A percentile compares a stretch with the other conserved stretches of the same genome.
These are phyloP conservation scores for Exophiala oligosperma DNA, from an alignment of 2,329 filamentous ascomycete species.

Conservation along the genomic window DNA sequence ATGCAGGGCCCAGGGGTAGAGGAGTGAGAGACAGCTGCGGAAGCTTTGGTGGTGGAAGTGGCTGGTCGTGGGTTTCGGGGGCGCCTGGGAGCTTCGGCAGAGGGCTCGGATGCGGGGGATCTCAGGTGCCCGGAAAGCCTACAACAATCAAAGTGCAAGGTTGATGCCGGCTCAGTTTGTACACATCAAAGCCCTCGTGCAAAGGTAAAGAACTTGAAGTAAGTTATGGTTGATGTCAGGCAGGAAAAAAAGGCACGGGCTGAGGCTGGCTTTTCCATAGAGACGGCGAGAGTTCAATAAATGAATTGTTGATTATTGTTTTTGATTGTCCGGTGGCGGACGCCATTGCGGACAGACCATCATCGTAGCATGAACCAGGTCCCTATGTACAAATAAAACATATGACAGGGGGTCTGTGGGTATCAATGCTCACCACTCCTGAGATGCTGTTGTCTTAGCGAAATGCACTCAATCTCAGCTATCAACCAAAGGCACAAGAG, in stretches of 20 bases:
- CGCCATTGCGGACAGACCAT: background rate
- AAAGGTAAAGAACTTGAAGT: background rate
- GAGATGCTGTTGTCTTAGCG: background rate
- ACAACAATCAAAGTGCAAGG: background rate
- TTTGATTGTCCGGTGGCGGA: background rate
- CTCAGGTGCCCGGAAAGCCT: background rate
- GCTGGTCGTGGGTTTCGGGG: no score
- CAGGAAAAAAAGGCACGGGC: no score
- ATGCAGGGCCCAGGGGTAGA: background rate
- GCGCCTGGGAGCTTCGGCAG: no score
- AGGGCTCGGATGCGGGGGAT: no score
- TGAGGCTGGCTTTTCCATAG: background rate
- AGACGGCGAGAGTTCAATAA: background rate
- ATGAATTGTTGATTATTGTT: background rate
- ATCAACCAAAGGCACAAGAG: background rate
- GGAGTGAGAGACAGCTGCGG: no score
- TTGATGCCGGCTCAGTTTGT: conserved; percentile 8
- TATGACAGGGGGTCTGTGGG: no score
- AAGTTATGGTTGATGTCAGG: no score
- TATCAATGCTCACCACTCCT: no score
- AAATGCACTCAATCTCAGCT: background rate
- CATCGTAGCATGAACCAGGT: background rate
- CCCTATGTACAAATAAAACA: background rate
- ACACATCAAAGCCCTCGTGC: background rate
- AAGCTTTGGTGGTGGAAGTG: no score